Base-by-base conservation (phyloP, 148 eudicot species). In the Spergularia bocconei region DNA sequence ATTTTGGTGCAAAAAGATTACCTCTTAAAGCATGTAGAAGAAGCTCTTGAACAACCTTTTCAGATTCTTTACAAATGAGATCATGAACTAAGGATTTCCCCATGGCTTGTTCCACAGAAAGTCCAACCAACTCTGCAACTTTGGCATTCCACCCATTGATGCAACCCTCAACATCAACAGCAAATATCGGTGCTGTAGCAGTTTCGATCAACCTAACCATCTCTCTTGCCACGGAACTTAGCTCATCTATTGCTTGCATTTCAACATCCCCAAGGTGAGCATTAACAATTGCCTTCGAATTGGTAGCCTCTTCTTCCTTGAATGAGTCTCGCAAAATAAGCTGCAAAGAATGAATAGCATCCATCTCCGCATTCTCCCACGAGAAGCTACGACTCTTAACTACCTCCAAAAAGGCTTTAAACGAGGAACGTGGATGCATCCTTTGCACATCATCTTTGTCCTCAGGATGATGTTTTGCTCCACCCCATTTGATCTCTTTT, bases 141-240 rank as follows among this genome's bases (percentile, higher is more conserved):
- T 95, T 95, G 0, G 91, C 91, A 79, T 95, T 95, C 99, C 99
- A 95, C 44, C 99, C 97, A 81, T 95, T 92, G 57, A 95, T 87
- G 67, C 84, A 64, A 41, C 97, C 97, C 62, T 85, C 84, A 56
- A 68, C 63, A 80, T 87, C 91, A n/a, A 92, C 93, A n/a, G 96
- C 97, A 84, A 95, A 90, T 77, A 95, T 92, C 20, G 99, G 99
- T 73, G 89, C 97, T 2, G 89, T 89, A 47, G 99, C 99, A 52
- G 99, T 95, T 82, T 95, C 99, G 53, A 95, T 95, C 84, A 95
- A 79, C 81, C 97, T 86, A 76, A 91, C 90, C 97, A 95, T 95
- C 82, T 95, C 97, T 66, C 90, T 82, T 3, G 99, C 97, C 59
- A 92, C 91, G 16, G 90, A 88, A 74, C 87, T 88, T 55, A 90